Base-by-base conservation (phyloP, 257 asterid species). In the Scutellaria galericulata region DNA sequence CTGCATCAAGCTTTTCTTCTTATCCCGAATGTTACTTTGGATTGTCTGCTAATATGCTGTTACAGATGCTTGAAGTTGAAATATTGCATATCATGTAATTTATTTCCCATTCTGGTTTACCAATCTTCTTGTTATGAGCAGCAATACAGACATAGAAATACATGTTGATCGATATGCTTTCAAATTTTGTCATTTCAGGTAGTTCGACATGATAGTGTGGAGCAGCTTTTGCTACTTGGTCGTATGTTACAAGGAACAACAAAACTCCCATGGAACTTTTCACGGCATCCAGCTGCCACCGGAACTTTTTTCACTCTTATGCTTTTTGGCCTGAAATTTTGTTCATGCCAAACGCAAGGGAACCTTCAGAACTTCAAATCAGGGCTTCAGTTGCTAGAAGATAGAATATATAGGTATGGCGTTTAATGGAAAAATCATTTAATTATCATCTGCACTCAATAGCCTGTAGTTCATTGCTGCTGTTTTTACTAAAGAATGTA, bases 351-450 rank as follows among this genome's bases (percentile, higher is more conserved):
- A 73, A 83, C 83, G 9, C 99, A 92, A 84, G 89, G 97, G 69
- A 95, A 90, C 86, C 86, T 87, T 74, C 91, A 86, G 66, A 87
- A 85, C 76, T 89, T 88, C 82, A 86, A 76, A 84, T 73, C 90
- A 61, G 99, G 99, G 72, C 97, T 90, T 85, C 99, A 87, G 83
- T 89, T 95, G 75, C 90, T 92, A 63, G 99, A 95, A 78, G 99
- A 95, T 81, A 93, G 97, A 79, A 86, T 95, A 85, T 95, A 87
- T 76, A 85, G 99, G 99, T 92, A 84, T 59, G 40, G 8, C 58
- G 46, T 52, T 9, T 53, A 13, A 51, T 60, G 22, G 57, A 76
- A 46, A 53, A 55, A 42, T 44, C 42, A 46, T 45, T 37, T 7
- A 7, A 44, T 53, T 45, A 54, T 57, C 54, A 55, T 48, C 81